A percentile compares a stretch with the other conserved stretches of the same genome.
phyloP scores from a whole-genome alignment of 2,329 filamentous ascomycete genomes.

The Stagonosporopsis vannaccii region DNA sequence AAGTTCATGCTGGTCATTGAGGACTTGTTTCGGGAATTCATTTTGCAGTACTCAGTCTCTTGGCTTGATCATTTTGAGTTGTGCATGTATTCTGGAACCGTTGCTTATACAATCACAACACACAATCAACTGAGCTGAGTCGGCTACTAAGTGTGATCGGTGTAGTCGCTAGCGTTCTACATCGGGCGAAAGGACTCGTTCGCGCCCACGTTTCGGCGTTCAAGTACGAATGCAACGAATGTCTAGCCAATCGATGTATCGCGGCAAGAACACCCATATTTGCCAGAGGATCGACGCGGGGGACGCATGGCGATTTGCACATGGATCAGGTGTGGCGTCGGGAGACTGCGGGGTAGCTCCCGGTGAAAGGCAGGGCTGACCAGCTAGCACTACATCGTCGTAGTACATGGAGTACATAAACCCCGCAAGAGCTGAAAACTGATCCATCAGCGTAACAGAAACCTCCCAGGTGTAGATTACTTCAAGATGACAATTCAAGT shows the following conservation, averaged over 20 bases:
- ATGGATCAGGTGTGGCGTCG: background rate
- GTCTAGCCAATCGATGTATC: background rate
- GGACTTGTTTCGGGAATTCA: too few species aligned
- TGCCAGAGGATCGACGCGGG: background rate
- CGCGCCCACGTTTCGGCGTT: background rate
- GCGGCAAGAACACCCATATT: background rate
- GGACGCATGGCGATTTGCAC: background rate
- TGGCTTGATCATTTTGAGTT: too few species aligned
- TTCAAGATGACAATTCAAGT: slow-evolving; percentile 25
- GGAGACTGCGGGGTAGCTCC: slow-evolving; percentile 15
- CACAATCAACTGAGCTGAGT: background rate
- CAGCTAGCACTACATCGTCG: background rate
- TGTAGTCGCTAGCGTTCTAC: background rate
- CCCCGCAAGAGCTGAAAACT: slow-evolving; percentile 11
- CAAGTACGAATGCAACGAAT: background rate
- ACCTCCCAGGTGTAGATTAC: background rate
- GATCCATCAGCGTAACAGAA: background rate
- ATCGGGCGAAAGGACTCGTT: slow-evolving; percentile 9
- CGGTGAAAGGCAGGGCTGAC: slow-evolving; percentile 1
- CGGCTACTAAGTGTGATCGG: slow-evolving; percentile 1
- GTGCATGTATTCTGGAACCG: background rate
- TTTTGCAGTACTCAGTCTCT: too few species aligned
- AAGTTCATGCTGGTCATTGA: too few species aligned
- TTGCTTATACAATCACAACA: background rate
- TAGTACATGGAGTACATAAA: slow-evolving; percentile 6